Evolutionary conservation across 345 rosid species (phyloP), one percentile per base, ranked within the genome.

Genomic region (Arabidopsis thaliana): DNA sequence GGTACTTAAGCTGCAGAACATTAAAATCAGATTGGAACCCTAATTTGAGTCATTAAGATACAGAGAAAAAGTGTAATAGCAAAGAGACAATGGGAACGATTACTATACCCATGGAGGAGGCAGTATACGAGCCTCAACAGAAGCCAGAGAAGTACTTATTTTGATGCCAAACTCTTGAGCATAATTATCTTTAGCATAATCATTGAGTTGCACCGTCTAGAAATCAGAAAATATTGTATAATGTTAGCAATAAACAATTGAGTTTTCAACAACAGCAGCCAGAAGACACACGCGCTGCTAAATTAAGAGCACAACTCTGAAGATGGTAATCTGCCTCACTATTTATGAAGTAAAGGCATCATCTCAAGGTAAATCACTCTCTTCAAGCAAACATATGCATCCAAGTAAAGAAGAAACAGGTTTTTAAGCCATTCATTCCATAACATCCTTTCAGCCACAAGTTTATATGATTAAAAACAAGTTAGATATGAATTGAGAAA

Each of bases 141-240:
- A 87, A 8, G 99, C 97, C 49, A 95, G 98, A 78, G 59, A 87
- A 51, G 89, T 85, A 41, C 94, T 93, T 38, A 95, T 95, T 75
- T 86, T 93, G 59, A 95, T 95, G n/a, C 97, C 99, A 79, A 95
- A 92, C 78, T 95, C 99, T 73, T 88, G 83, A 1, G 99, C 99
- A 53, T 89, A 91, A 4, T 87, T 96, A 78, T 95, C 99, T 7
- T 86, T 55, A 37, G 64, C 71, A 64, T 92, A 92, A 10, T 88
- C 91, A 82, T 95, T 95, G 48, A 90, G 97, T 5, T 10, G 46
- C 32, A 95, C 97, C 12, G 97, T 95, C 99, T 95, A 69, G 0
- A 40, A 70, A 45, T 23, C 9, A 45, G 9, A 72, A 44, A 66
- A 67, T 33, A 59, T 36, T 30, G 38, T 24, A 33, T 13, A 11